Base-by-base conservation (phyloP, 208 protist genomes). In the Leishmania tarentolae region DNA sequence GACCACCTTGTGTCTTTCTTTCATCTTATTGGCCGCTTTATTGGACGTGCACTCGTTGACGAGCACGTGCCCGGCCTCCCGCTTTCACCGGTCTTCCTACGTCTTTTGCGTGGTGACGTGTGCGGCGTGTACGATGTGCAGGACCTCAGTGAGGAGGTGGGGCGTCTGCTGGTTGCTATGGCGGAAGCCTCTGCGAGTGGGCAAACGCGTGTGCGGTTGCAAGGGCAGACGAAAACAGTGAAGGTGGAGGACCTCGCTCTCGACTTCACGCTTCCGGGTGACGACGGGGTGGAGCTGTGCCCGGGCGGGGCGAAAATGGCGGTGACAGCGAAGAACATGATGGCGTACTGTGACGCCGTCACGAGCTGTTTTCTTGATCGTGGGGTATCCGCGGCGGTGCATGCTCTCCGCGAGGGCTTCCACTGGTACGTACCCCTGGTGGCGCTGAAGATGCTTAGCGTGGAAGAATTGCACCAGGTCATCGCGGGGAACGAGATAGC, bases 1-100 rank as follows among this genome's bases (percentile, higher is more conserved):
- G 59, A 79, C 46, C 83, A 61, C 19, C 21, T 80, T 4, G 75
- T 79, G 35, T 52, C 74, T 31, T 76, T 86, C 42, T 96, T 95
- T 56, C 65, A 66, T 0, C 77, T 97, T 8, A 79, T 98, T 21
- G 96, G 96, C 5, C 87, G 87, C 47, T 91, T 98, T 63, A 57
- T 98, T 21, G 93, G 89, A 0, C 90, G 94, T 1, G 93, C 93
- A 0, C 56, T 98, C 50, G 70, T 97, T 1, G 96, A 98, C 70
- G 87, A 87, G 31, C 89, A 94, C 81, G 89, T 98, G 35, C 76
- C 95, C 8, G 83, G 87, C 3, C 76, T 98, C 35, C 86, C 90
- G 17, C 86, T 98, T 57, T 97, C 94, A 0, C 83, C 83, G 24
- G 88, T 90, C 13, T 77, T 97, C 9, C 70, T 97, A 0, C 91